Base-by-base conservation (phyloP, 768 basidiomycete species). In the Podaxis sp. region DNA sequence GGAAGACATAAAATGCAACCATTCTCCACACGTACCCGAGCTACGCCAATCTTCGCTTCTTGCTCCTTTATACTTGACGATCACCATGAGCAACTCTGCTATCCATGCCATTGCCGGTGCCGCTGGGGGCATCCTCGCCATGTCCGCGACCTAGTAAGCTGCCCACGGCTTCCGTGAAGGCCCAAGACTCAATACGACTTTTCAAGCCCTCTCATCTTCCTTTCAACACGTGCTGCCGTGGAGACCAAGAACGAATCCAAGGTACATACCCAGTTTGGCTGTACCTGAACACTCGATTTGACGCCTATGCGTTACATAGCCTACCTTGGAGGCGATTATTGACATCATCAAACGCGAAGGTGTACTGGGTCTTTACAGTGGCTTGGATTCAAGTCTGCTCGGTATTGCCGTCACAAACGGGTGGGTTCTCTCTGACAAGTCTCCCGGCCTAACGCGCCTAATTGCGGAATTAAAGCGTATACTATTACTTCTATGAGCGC, bases 371-470 rank as follows among this genome's bases (percentile, higher is more conserved):
- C 75, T 99, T 13, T 99, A 98, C 72, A 88, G 86, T 64, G 97
- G 97, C 0, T 73, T 99, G 36, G 82, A 79, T 62, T 92, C 93
- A 13, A 91, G 90, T 67, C 76, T 99, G 59, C 75, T 95, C 38
- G 96, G 94, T 5, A 92, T 99, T 64, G 93, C 93, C 4, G 80
- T 97, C 36, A 97, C 97, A 18, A 98, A 98, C 67, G 90, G 90
- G 92, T 90, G 66, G 55, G 82, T 70, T 25, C 18, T 21, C 48
- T 40, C 46, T 18, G 6, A 23, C 36, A 6, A 37, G 57, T 42
- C 46, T 25, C 21, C n/a, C 18, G 14, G 2, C 18, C 37, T 21
- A 35, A 52, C n/a, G 23, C 42, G 50, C 18, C 46, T 51, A 42
- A 21, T 18, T 60, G 57, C 58, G 57, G 32, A 51, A 57, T 21